phyloP scores from a whole-genome alignment of 2,329 filamentous ascomycete species.

The Pseudogymnoascus sp. region DNA sequence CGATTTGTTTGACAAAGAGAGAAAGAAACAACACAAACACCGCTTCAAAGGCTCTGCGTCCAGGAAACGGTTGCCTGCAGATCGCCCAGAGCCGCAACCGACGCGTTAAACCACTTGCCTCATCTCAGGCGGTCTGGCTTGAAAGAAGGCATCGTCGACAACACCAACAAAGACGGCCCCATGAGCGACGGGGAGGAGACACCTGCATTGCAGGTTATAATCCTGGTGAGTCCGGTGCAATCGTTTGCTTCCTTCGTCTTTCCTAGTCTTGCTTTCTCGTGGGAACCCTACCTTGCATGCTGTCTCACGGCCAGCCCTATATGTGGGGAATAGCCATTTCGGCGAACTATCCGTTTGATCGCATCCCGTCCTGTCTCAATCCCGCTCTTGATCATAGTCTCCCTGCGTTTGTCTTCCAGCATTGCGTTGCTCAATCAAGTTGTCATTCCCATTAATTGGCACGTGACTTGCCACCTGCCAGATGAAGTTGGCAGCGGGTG shows the following conservation, averaged over 20 bases:
- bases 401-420: background rate
- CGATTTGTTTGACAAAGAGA: background rate
- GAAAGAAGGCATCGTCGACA: background rate
- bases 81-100: background rate
- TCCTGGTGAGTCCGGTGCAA: slow-evolving; percentile 53
- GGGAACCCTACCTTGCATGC: background rate
- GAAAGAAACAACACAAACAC: background rate
- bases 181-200: background rate
- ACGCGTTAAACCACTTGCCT: background rate
- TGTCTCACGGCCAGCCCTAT: background rate
- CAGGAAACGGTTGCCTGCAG: background rate
- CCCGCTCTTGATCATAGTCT: background rate
- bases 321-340: background rate
- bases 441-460: background rate
- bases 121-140: background rate
- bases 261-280: background rate
- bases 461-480: background rate
- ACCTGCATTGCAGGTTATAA: slow-evolving; percentile 64
- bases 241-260: background rate
- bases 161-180: background rate
- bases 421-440: background rate
- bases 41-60: background rate
- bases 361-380: slow-evolving; percentile 5
- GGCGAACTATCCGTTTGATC: slow-evolving; percentile 2
- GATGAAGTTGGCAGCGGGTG: background rate